Evolutionary conservation across 148 eudicot genomes (phyloP), one percentile per base, ranked within the genome.

Genomic region (Fallopia convolvulus): DNA sequence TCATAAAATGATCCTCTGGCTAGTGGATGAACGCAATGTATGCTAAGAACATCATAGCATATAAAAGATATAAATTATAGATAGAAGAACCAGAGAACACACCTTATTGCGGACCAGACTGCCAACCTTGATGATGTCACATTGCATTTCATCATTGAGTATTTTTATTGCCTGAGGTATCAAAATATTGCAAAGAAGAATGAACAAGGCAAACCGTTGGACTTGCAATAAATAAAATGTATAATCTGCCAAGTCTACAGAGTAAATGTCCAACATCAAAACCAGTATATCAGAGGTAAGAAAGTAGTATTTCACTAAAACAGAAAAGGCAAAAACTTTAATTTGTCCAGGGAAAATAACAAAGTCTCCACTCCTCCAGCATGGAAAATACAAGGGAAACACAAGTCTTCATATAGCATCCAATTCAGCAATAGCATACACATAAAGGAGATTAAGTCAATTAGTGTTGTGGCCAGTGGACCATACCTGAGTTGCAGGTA

Each of bases 61-160:
- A 58, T 17, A 3, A 70, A 33, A 39, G 11, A 68, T 33, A 68
- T 7, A 15, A 17, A 36, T 17, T 4, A 36, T 11, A 39, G 5
- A 32, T 5, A 39, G 21, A 30, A 32, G 17, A 65, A 11, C 30
- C 23, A 63, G 70, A 63, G 0, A 75, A 50, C 85, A 58, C 74
- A 94, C 99, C 99, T 94, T 94, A 72, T 88, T 92, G 77, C 93
- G 89, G 40, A 94, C 97, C 76, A 94, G 79, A 80, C 79, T 83
- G 52, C 99, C 96, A 74, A 94, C 87, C 88, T 93, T 92, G 83
- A 94, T 88, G 41, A 90, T 87, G 83, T 94, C 99, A 75, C 97
- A 88, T 76, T 92, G 95, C 97, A 94, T 92, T 83, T 92, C 97
- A 84, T 94, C 99, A 82, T 91, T 87, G 78, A 92, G 85, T 55